Evolutionary conservation across 257 asterid species (phyloP).

Genomic region (Nicotiana tomentosiformis): DNA sequence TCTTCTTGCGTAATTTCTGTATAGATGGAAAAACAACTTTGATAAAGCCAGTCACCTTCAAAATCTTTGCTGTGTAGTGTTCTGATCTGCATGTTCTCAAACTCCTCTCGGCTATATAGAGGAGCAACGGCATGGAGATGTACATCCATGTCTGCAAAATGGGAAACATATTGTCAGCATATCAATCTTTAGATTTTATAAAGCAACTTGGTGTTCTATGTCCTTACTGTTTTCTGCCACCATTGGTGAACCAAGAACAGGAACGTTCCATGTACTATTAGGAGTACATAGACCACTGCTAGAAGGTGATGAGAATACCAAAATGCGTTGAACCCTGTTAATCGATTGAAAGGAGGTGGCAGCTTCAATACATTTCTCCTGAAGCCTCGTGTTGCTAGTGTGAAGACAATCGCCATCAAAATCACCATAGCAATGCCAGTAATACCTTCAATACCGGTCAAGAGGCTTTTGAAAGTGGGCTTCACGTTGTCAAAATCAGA

Average conservation of each 20-base stretch:
- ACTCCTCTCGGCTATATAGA: slow-evolving; percentile 75
- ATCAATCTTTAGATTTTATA: not conserved
- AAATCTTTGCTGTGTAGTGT: slow-evolving; percentile 65
- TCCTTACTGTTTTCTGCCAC: slow-evolving; percentile 70
- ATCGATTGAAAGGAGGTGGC: slow-evolving; percentile 59
- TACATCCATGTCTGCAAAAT: slow-evolving; percentile 87
- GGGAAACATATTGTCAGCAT: not conserved
- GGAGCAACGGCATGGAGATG: slow-evolving; percentile 60
- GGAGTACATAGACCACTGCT: slow-evolving; percentile 61
- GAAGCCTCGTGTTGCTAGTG: slow-evolving; percentile 65
- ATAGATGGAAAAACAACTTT: not conserved
- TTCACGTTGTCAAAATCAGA: slow-evolving; percentile 46
- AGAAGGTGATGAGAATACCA: slow-evolving; percentile 97
- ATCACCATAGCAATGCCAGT: slow-evolving; percentile 72
- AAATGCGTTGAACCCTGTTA: slow-evolving; percentile 89
- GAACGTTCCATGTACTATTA: slow-evolving; percentile 66
- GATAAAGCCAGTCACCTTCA: slow-evolving; percentile 51
- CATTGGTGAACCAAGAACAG: slow-evolving; percentile 68
- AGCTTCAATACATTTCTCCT: slow-evolving; percentile 58
- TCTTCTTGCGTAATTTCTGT: not conserved
- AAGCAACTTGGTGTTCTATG: not conserved
- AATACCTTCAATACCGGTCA: slow-evolving; percentile 39
- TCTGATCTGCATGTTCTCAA: slow-evolving; percentile 74
- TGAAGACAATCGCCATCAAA: slow-evolving; percentile 56
- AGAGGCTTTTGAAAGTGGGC: slow-evolving; percentile 51